Percentiles rank a stretch among this genome's conserved stretches.
Conservation (phyloP, 768 basidiomycete genomes). For the Amanita subjunquillea region DNA sequence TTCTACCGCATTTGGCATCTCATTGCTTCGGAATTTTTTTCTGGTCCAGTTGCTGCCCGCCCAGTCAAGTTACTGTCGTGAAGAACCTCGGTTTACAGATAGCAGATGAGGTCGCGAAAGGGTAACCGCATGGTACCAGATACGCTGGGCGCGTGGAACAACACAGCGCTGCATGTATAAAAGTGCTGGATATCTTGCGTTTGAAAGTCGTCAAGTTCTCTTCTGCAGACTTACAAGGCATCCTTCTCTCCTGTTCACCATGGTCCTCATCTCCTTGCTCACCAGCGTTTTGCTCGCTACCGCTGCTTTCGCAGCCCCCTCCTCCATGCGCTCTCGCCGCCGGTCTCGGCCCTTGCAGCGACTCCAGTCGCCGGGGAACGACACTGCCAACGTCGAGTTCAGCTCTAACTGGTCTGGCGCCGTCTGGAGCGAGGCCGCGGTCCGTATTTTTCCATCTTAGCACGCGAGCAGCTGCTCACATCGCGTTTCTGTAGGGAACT, state of each 20-base stretch:
- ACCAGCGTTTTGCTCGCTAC: not conserved
- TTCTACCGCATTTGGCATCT: no score
- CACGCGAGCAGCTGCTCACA: not conserved
- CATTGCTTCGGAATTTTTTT: no score
- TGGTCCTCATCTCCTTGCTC: not conserved
- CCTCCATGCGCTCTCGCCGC: not conserved
- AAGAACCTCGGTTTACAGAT: no score
- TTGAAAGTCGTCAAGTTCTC: no score
- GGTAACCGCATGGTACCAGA: no score
- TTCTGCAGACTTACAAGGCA: no score
- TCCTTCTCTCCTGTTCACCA: not conserved
- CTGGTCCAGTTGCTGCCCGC: no score
- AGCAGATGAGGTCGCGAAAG: no score
- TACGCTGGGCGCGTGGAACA: no score
- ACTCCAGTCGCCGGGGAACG: not conserved
- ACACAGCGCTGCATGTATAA: no score
- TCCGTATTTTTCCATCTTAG: not conserved
- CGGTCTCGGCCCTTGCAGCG: not conserved
- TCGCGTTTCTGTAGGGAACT: not conserved
- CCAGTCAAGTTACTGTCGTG: no score
- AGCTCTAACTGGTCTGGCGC: constrained; percentile 26
- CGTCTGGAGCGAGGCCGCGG: constrained; percentile 16
- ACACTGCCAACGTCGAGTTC: constrained; percentile 16
- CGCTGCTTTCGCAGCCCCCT: not conserved
- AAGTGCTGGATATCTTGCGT: no score